Evolutionary conservation across 495 filamentous ascomycete species (phyloP).

Genomic region (Neurospora pannonica): DNA sequence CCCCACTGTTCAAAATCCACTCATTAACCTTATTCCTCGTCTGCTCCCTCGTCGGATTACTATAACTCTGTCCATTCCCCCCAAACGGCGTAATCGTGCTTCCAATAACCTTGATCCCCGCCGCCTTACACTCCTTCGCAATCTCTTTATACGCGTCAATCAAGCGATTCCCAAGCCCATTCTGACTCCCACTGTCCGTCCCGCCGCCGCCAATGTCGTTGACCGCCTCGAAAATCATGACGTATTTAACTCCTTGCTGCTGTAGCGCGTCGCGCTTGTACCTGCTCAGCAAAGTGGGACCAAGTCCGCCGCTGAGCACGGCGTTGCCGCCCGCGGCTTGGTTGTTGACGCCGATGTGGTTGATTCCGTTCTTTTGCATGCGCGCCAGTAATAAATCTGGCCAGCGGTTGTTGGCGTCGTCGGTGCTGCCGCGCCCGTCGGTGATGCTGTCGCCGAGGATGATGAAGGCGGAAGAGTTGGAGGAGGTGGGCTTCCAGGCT

Average conservation of each 20-base stretch:
- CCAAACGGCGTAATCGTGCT: slow-evolving; percentile 65
- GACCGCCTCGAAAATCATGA: slow-evolving; percentile 64
- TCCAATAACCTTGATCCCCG: slow-evolving; percentile 48
- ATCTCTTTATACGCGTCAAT: slow-evolving; percentile 51
- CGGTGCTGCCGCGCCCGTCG: slow-evolving; percentile 56
- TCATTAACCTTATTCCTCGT: slow-evolving; percentile 52
- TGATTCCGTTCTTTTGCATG: slow-evolving; percentile 40
- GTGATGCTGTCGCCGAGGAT: slow-evolving; percentile 71
- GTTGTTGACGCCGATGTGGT: slow-evolving; percentile 50
- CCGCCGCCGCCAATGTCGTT: slow-evolving; percentile 55
- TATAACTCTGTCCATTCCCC: slow-evolving; percentile 41
- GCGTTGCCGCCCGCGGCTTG: slow-evolving; percentile 69
- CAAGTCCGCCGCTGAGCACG: slow-evolving; percentile 52
- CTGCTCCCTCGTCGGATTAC: slow-evolving; percentile 43
- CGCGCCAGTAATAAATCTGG: slow-evolving; percentile 53
- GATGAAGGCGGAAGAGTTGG: slow-evolving; percentile 35
- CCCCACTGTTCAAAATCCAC: slow-evolving; percentile 49
- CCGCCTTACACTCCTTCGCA: slow-evolving; percentile 43
- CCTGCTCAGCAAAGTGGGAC: slow-evolving; percentile 51
- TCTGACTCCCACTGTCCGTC: slow-evolving; percentile 37
- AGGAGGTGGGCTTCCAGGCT: slow-evolving; percentile 35
- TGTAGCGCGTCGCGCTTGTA: slow-evolving; percentile 56
- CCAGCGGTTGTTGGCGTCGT: slow-evolving; percentile 60
- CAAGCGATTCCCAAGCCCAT: slow-evolving; percentile 39
- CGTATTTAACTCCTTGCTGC: slow-evolving; percentile 47